Evolutionary conservation across 2,329 filamentous ascomycete genomes (phyloP), one percentile per base, ranked within the genome.

Genomic region (Botrytis sinoallii): DNA sequence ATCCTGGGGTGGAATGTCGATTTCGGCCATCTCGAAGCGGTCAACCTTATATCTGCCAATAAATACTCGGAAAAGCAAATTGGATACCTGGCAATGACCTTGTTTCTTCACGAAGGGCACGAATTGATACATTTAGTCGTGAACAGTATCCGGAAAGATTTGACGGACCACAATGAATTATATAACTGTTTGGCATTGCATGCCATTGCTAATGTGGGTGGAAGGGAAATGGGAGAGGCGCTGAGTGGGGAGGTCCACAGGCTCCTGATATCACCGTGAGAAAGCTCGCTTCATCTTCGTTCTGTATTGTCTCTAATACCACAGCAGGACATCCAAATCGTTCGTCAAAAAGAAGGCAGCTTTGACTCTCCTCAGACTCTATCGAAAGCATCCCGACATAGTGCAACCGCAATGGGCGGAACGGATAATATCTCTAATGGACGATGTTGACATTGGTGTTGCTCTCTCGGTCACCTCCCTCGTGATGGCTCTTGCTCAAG

Each of bases 1-100:
- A 99, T 99, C 75, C 89, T 99, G 77, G 96, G 96, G 67, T 99
- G 96, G 92, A 95, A 99, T 82, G 95, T 99, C 84, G 97, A 98
- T 83, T 99, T 99, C 83, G 96, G 96, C 73, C 96, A 99, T 82
- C 90, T 99, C 78, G 96, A 99, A 85, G 97, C 97, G 48, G 95
- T 99, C 81, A 98, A 98, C 81, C 89, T 99, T 80, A 97, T 99
- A 79, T 98, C 95, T 42, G 94, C 95, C 73, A 94, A 88, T 81
- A 99, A 98, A 82, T 99, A 98, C 84, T 98, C 95, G 35, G 96
- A 99, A 83, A 99, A 99, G 85, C 96, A 99, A 86, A 99, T 99
- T 81, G 96, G 96, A 73, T 99, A 99, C 82, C 88, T 99, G 79
- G 96, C 96, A 71, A 97, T 99, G 83, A 99, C 96, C 2, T 87